A percentile compares a stretch with the other conserved stretches of the same genome.
Evolutionary conservation across 108 stramenopile genomes (phyloP).

Genomic region (Mayamaea pseudoterrestris): DNA sequence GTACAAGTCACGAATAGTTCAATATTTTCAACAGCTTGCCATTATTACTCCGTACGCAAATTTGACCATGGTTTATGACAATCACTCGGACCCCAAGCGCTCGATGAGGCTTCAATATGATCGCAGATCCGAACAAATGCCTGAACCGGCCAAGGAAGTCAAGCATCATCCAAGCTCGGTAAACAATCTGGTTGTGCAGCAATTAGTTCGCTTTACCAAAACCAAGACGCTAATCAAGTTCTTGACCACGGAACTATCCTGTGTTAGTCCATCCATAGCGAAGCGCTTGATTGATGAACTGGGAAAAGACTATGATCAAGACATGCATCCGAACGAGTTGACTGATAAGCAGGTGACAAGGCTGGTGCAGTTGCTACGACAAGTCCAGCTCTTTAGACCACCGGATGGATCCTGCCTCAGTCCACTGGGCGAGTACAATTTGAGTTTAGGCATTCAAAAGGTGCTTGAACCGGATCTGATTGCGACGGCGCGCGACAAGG

Average conservation of each 20-base stretch:
- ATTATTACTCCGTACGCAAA: slow-evolving; percentile 94
- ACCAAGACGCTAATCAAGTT: slow-evolving; percentile 67
- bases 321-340: slow-evolving; percentile 35
- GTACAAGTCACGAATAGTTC: slow-evolving; percentile 78
- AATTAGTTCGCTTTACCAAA: slow-evolving; percentile 69
- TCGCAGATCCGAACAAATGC: slow-evolving; percentile 85
- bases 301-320: slow-evolving; percentile 31
- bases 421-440: slow-evolving; percentile 95
- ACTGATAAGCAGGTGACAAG: slow-evolving; percentile 65
- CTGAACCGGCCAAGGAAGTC: slow-evolving; percentile 74
- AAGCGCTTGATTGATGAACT: slow-evolving; percentile 51
- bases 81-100: slow-evolving; percentile 41
- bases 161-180: slow-evolving; percentile 90
- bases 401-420: slow-evolving; percentile 86
- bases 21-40: slow-evolving; percentile 90
- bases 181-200: slow-evolving; percentile 89
- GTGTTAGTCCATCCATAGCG: slow-evolving; percentile 49
- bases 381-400: slow-evolving; percentile 69
- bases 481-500: slow-evolving; percentile 71
- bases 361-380: slow-evolving; percentile 74
- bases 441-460: slow-evolving; percentile 91
- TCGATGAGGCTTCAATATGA: slow-evolving; percentile 56
- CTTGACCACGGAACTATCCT: slow-evolving; percentile 55
- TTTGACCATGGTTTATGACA: slow-evolving; percentile 57
- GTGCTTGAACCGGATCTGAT: slow-evolving; percentile 82